phyloP scores from a whole-genome alignment of 2,329 filamentous ascomycete genomes.

The Biscogniauxia marginata region DNA sequence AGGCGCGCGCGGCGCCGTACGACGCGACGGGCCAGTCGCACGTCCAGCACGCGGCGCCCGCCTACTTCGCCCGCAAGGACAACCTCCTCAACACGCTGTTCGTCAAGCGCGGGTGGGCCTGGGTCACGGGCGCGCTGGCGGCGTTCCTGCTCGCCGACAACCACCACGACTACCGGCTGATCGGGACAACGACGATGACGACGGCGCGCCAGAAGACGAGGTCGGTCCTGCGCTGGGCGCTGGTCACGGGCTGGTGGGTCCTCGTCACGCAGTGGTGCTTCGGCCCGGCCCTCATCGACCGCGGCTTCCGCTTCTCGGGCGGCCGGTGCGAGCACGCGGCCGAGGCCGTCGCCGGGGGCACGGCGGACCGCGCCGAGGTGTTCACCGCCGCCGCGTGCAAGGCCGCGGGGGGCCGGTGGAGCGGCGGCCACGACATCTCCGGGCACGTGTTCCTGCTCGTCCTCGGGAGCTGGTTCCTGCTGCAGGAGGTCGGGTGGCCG shows the following conservation, averaged over 20 bases:
- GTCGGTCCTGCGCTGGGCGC: conserved; percentile 62
- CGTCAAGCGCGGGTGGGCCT: conserved; percentile 93
- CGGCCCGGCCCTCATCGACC: conserved; percentile 84
- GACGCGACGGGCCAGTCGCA: conserved; percentile 63
- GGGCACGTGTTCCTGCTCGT: conserved; percentile 94
- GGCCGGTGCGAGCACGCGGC: conserved; percentile 71
- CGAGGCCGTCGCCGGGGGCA: conserved; percentile 45
- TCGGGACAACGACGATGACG: conserved; percentile 35
- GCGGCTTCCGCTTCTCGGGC: conserved; percentile 83
- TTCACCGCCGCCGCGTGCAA: conserved; percentile 80
- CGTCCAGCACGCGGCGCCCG: conserved; percentile 58
- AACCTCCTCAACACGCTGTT: conserved; percentile 93
- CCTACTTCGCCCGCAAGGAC: conserved; percentile 90
- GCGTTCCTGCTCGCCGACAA: conserved; percentile 70
- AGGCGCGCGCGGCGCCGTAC: conserved; percentile 64
- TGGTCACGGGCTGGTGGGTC: conserved; percentile 78
- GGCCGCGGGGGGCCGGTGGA: conserved; percentile 78
- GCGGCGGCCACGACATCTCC: conserved; percentile 92
- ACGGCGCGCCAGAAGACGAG: conserved; percentile 37
- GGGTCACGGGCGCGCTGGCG: conserved; percentile 75
- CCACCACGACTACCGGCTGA: conserved; percentile 41
- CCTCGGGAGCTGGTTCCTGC: conserved; percentile 75
- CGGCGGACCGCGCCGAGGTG: conserved; percentile 47
- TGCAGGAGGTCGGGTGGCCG: conserved; percentile 73
- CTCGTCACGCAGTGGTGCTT: conserved; percentile 96